Evolutionary conservation across 768 basidiomycete genomes (phyloP).

Genomic region (Tricholoma bakamatsutake): DNA sequence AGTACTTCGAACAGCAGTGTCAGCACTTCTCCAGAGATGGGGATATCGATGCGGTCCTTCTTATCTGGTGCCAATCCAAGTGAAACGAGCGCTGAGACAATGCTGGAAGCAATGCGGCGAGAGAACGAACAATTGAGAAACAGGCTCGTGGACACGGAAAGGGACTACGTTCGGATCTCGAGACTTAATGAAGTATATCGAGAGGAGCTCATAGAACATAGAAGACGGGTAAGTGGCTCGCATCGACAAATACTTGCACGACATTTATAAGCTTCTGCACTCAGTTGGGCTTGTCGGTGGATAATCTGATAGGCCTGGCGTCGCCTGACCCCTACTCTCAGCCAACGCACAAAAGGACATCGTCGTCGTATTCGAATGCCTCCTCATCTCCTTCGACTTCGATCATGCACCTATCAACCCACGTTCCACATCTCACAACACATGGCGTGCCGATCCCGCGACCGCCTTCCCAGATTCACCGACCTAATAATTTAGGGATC

Average conservation of each 20-base stretch:
- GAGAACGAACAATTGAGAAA: slow-evolving; percentile 75
- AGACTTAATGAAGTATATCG: slow-evolving; percentile 79
- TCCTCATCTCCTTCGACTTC: slow-evolving; percentile 44
- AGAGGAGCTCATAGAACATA: slow-evolving; percentile 76
- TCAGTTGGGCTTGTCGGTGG: slow-evolving; percentile 71
- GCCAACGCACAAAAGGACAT: slow-evolving; percentile 57
- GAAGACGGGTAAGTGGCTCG: slow-evolving; percentile 56
- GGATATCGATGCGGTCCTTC: slow-evolving; percentile 24
- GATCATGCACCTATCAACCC: slow-evolving; percentile 28
- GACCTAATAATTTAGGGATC: slow-evolving; percentile 41
- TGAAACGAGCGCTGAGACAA: slow-evolving; percentile 45
- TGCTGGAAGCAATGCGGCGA: slow-evolving; percentile 69
- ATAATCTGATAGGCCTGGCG: slow-evolving; percentile 70
- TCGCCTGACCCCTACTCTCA: slow-evolving; percentile 65
- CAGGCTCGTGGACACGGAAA: slow-evolving; percentile 66
- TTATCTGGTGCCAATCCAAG: slow-evolving; percentile 20
- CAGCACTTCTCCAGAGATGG: slow-evolving; percentile 29
- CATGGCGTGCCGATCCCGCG: slow-evolving; percentile 75
- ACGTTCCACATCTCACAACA: slow-evolving; percentile 27
- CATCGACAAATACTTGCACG: slow-evolving; percentile 2
- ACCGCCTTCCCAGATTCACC: slow-evolving; percentile 56
- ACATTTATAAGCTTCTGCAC: slow-evolving; percentile 8
- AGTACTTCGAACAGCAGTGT: slow-evolving; percentile 19
- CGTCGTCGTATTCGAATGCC: slow-evolving; percentile 30
- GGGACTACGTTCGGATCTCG: slow-evolving; percentile 69